phyloP scores from a whole-genome alignment of 2,329 filamentous ascomycete genomes.

The Talaromyces rugulosus region DNA sequence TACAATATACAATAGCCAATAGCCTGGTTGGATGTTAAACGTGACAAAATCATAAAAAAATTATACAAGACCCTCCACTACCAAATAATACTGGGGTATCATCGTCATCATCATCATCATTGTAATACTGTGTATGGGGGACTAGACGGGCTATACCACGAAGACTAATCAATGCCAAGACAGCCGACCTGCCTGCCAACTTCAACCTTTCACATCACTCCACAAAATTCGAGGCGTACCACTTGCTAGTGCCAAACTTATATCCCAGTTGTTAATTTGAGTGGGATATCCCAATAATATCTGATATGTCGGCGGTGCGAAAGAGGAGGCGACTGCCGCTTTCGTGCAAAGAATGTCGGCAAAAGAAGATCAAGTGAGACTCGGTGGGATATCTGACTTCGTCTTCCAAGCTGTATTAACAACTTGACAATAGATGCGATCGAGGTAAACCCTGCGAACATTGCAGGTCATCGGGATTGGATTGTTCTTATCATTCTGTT shows the following conservation, averaged over 20 bases:
- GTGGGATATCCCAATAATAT: neutral
- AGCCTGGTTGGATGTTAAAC: neutral
- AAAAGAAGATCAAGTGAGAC: slow-evolving; percentile 20
- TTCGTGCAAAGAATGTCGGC: slow-evolving; percentile 3
- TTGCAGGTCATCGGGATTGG: slow-evolving; percentile 1
- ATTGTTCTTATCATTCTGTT: neutral
- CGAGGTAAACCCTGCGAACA: slow-evolving; percentile 4
- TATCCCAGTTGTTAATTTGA: neutral
- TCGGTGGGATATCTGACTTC: slow-evolving; percentile 12
- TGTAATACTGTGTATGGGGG: too few species aligned
- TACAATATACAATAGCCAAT: neutral
- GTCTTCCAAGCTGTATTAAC: slow-evolving; percentile 29
- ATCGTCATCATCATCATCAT: too few species aligned
- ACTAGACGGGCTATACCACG: too few species aligned
- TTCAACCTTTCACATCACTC: neutral
- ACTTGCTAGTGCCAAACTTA: neutral
- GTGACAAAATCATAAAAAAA: neutral
- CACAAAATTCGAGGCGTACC: neutral
- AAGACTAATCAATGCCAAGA: neutral
- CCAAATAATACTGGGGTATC: neutral
- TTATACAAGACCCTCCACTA: neutral
- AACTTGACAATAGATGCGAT: slow-evolving; percentile 2
- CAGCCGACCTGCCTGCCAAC: neutral
- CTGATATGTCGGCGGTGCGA: neutral
- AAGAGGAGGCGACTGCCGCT: slow-evolving; percentile 9